Evolutionary conservation across 768 basidiomycete genomes (phyloP).

Genomic region (Pulveroboletus ravenelii): DNA sequence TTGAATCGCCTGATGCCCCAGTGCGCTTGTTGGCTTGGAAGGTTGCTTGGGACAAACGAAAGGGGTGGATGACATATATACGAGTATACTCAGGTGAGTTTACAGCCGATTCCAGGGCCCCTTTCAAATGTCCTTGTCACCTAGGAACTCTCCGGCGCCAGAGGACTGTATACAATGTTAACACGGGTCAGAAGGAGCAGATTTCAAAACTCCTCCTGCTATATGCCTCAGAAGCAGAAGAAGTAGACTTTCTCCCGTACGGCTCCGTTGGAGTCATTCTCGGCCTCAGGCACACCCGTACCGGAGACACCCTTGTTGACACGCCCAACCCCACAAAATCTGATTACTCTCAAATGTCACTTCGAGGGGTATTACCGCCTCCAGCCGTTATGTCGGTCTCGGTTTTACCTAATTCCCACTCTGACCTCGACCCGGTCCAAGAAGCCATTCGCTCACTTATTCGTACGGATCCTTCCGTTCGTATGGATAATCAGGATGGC

Average conservation of each 20-base stretch:
- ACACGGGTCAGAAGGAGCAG: conserved; percentile 65
- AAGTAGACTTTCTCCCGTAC: conserved; percentile 75
- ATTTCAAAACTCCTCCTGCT: conserved; percentile 70
- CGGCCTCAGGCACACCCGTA: conserved; percentile 78
- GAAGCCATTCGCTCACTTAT: conserved; percentile 65
- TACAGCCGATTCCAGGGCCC: not conserved
- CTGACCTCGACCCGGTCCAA: conserved; percentile 74
- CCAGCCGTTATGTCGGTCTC: conserved; percentile 84
- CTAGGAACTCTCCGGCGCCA: conserved; percentile 63
- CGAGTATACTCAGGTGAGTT: conserved; percentile 77
- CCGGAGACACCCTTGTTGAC: conserved; percentile 79
- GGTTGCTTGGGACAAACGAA: conserved; percentile 76
- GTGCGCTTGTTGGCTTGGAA: conserved; percentile 80
- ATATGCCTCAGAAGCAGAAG: conserved; percentile 71
- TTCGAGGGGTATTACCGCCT: conserved; percentile 68
- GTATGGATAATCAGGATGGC: conserved; percentile 75
- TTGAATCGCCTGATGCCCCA: conserved; percentile 43
- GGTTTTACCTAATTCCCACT: conserved; percentile 73
- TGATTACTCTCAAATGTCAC: conserved; percentile 34
- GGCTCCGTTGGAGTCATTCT: conserved; percentile 83
- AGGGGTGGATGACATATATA: conserved; percentile 92
- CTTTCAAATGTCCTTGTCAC: conserved; percentile 3
- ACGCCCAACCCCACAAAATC: conserved; percentile 34
- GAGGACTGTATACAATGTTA: conserved; percentile 57
- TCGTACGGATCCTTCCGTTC: conserved; percentile 88